Conservation (phyloP, 2,329 filamentous ascomycete species). For the Aaosphaeria arxii region DNA sequence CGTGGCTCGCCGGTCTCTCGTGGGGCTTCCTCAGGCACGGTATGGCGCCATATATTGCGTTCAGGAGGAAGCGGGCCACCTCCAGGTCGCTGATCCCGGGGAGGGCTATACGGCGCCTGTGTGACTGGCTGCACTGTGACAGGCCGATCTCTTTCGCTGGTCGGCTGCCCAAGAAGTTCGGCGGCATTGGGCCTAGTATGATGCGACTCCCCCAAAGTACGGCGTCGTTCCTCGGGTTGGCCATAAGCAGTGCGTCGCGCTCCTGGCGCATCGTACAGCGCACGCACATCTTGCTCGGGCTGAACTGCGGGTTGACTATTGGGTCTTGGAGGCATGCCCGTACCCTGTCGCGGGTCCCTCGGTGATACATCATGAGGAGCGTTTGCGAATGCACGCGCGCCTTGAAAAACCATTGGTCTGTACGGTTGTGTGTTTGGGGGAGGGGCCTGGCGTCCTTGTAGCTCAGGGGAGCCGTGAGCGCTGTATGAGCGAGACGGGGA, state of each 20-base stretch:
- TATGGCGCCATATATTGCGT: slow-evolving; percentile 29
- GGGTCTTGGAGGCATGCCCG: slow-evolving; percentile 36
- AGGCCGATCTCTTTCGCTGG: slow-evolving; percentile 29
- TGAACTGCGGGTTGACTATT: slow-evolving; percentile 38
- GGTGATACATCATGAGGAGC: slow-evolving; percentile 24
- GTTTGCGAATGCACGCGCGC: slow-evolving; percentile 29
- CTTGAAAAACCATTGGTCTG: slow-evolving; percentile 28
- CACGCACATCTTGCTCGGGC: slow-evolving; percentile 18
- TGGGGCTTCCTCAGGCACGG: slow-evolving; percentile 19
- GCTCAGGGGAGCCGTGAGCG: slow-evolving; percentile 33
- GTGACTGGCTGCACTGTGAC: slow-evolving; percentile 39
- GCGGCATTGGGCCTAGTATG: slow-evolving; percentile 30
- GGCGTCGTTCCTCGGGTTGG: slow-evolving; percentile 29
- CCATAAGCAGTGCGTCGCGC: slow-evolving; percentile 26
- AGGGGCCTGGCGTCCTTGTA: slow-evolving; percentile 26
- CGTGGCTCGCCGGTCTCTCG: slow-evolving; percentile 24
- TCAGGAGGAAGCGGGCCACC: slow-evolving; percentile 16
- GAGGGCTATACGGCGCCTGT: slow-evolving; percentile 37
- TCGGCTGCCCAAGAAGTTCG: slow-evolving; percentile 25
- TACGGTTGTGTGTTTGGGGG: slow-evolving; percentile 30
- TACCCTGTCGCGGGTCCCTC: slow-evolving; percentile 20
- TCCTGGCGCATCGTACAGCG: slow-evolving; percentile 20
- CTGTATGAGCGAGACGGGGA: slow-evolving; percentile 34
- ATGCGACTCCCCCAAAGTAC: slow-evolving; percentile 35
- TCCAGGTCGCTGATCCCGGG: slow-evolving; percentile 20